These are phyloP conservation scores for Scutellaria galericulata DNA, from an alignment of 257 asterid species.

Conservation along the genomic window DNA sequence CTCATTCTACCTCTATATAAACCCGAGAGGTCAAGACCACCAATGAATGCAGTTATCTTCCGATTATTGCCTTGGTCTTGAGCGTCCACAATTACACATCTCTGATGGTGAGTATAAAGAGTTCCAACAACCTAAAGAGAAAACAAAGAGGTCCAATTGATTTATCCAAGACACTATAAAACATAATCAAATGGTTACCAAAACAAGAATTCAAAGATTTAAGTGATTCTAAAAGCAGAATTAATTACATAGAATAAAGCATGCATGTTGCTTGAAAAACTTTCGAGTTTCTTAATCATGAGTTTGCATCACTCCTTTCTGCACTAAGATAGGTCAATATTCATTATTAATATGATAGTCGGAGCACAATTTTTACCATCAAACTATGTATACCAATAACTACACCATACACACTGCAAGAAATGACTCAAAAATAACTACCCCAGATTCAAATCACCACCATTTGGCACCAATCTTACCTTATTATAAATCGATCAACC, in stretches of 20 bases:
- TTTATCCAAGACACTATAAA: neutral
- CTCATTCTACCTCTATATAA: no score
- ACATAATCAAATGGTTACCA: neutral
- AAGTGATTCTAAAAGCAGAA: slow-evolving; percentile 17
- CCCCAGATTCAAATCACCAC: slow-evolving; percentile 84
- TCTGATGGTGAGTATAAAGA: slow-evolving; percentile 95
- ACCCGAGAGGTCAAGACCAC: slow-evolving; percentile 73
- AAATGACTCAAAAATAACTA: slow-evolving; percentile 45
- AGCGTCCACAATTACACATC: slow-evolving; percentile 91
- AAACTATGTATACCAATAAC: neutral
- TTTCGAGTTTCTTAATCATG: slow-evolving; percentile 95
- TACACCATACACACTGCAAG: neutral
- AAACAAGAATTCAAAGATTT: neutral
- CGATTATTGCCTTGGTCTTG: slow-evolving; percentile 86
- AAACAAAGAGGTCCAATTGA: neutral
- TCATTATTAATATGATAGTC: neutral
- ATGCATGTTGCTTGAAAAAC: slow-evolving; percentile 95
- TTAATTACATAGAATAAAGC: slow-evolving; percentile 46
- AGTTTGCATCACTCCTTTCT: slow-evolving; percentile 92
- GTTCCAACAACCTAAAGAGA: slow-evolving; percentile 77
- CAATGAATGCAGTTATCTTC: slow-evolving; percentile 78
- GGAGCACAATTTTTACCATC: slow-evolving; percentile 8
- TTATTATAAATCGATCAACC: slow-evolving; percentile 69
- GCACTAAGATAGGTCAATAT: slow-evolving; percentile 27
- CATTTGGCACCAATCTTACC: slow-evolving; percentile 67